Base-by-base conservation (phyloP, 2,329 filamentous ascomycete genomes). In the Colletotrichum euphorbiae region DNA sequence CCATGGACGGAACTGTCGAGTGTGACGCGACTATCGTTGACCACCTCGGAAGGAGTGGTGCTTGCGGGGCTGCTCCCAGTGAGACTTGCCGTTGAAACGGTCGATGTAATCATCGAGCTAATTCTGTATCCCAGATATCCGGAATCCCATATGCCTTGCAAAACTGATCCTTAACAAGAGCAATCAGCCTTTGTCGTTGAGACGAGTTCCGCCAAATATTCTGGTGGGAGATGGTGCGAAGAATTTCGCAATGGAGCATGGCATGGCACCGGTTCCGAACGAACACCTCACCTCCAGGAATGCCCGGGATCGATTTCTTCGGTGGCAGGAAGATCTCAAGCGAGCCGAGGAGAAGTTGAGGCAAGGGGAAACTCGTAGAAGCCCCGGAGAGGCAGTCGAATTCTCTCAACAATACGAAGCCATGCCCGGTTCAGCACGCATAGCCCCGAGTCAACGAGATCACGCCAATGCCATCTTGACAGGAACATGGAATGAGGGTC, bases 11-110 rank as follows among this genome's bases (percentile, higher is more conserved):
- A 1, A 88, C 90, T 1, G 96, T 98, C 12, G 96, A 99, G 78
- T 97, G 94, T 73, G 96, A 99, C 82, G 96, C 96, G 62, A 94
- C 93, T 0, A 88, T 99, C 61, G 92, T 99, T 45, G 94, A 99
- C 75, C 92, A 98, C 77, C 83, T 91, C 57, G 96, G 97, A 46
- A 90, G 94, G 71, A 98, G 95, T 77, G 96, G 96, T 72, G 96
- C 94, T 46, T 97, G 93, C 72, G 97, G 96, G 72, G 95, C 96
- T 48, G 93, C 96, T 48, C 88, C 93, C 70, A 92, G 95, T 98
- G 83, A 78, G 93, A 85, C 24, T 9, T 12, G 1, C 6, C 11
- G 31, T 15, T 40, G 21, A 13, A 24, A 31, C 1, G 19, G 13
- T 13, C 46, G 51, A 45, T 24, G 42, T 62, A 42, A 60, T 51